Conservation (phyloP, 169 alveolate genomes). For the Cyclospora cayetanensis region DNA sequence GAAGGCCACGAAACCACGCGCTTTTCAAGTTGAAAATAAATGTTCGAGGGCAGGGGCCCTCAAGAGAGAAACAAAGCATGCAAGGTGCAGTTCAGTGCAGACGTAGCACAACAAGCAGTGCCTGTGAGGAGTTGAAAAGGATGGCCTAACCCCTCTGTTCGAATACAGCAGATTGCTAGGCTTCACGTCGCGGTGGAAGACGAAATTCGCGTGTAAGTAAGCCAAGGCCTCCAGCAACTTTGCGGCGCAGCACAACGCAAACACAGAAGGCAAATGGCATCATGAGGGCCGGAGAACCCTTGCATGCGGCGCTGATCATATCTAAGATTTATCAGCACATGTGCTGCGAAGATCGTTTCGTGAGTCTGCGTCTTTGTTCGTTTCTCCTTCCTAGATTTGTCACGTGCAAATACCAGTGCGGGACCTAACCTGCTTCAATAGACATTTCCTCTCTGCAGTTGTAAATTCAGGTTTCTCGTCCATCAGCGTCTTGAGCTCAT, state of each 20-base stretch:
- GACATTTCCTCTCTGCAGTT: conserved; percentile 91
- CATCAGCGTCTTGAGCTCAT: conserved; percentile 93
- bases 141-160: conserved; percentile 84
- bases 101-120: too few species aligned
- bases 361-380: not conserved
- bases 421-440: conserved; percentile 81
- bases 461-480: conserved; percentile 90
- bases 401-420: too few species aligned
- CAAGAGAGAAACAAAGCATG: too few species aligned
- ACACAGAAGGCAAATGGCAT: not conserved
- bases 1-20: too few species aligned
- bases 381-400: not conserved
- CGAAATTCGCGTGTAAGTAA: conserved; percentile 90
- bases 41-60: too few species aligned
- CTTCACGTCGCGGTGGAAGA: conserved; percentile 91
- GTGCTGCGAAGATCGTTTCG: not conserved
- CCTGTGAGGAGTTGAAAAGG: too few species aligned
- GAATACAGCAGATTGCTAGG: conserved; percentile 89
- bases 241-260: not conserved
- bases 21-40: too few species aligned
- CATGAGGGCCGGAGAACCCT: not conserved
- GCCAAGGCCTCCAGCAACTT: conserved; percentile 84
- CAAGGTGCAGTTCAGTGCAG: too few species aligned
- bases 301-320: not conserved
- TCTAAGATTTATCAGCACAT: not conserved